Evolutionary conservation across 345 rosid genomes (phyloP), one percentile per base, ranked within the genome.

Genomic region (Balakata baccata): DNA sequence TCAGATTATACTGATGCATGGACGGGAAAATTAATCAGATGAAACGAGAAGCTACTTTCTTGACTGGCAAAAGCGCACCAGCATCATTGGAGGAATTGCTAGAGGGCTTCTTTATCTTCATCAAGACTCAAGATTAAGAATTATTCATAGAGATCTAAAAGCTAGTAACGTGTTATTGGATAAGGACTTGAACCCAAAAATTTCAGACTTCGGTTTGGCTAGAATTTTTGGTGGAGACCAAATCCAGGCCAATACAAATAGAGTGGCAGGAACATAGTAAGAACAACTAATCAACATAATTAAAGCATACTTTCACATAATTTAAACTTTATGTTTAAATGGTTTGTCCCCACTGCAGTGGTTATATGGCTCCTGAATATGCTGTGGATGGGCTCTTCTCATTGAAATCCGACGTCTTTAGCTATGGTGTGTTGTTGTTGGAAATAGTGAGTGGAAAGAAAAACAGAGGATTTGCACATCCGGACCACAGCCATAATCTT

Each of bases 81-180:
- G 67, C 69, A 84, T 86, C 46, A 22, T 86, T 11, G 75, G 62
- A 25, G 89, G 89, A 25, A 84, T 86, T n/a, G 81, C 86, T 11
- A 70, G 76, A 67, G 87, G 90, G 56, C 86, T 82, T 67, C 53
- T 84, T 20, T 86, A 89, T 74, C 87, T 85, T 14, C 90, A 85
- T 66, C 85, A 85, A 20, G 85, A 87, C 50, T 85, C 90, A 0
- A 85, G 85, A 22, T 34, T 85, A 20, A 79, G 84, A 50, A 82
- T 87, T 3, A 79, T 86, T 11, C 92, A 82, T 47, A 79, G 88
- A 53, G 88, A 86, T 51, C 74, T 76, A 8, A 76, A 75, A 43
- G 56, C 69, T 43, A 61, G 79, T 56, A 75, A 69, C n/a, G 51
- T 75, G 11, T 63, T 75, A 18, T 49, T 75, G 17, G 79, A 75